phyloP scores from a whole-genome alignment of 176 grass and related monocot species.

The Triticum turgidum region DNA sequence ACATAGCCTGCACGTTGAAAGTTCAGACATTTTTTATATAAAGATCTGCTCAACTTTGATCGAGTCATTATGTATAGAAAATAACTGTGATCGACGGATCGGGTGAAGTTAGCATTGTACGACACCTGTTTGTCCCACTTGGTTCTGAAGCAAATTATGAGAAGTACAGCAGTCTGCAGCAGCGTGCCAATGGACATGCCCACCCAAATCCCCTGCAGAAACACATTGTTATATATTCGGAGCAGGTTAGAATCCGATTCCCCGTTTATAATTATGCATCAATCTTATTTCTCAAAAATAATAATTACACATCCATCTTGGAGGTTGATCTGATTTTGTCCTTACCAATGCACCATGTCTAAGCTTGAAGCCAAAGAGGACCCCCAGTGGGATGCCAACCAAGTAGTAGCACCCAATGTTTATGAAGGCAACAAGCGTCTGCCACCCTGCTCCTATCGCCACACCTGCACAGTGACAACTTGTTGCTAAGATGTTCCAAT shows the following conservation, averaged over 20 bases:
- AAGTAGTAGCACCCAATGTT: constrained; percentile 89
- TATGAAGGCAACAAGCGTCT: constrained; percentile 67
- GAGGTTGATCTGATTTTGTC: neutral
- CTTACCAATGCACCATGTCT: constrained; percentile 51
- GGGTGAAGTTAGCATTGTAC: neutral
- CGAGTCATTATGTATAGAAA: too few species aligned
- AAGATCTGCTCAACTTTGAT: neutral
- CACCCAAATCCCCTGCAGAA: constrained; percentile 87
- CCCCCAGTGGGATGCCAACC: constrained; percentile 71
- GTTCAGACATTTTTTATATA: neutral
- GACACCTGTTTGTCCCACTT: constrained; percentile 92
- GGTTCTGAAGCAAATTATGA: constrained; percentile 68
- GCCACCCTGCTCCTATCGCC: constrained; percentile 94
- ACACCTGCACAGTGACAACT: constrained; percentile 52
- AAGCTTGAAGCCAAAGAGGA: constrained; percentile 79
- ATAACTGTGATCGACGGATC: neutral
- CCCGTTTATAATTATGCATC: neutral
- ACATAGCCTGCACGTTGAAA: constrained; percentile 43
- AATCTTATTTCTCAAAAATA: too few species aligned
- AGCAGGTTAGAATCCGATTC: neutral
- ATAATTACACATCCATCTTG: neutral
- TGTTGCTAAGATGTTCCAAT: neutral
- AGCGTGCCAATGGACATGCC: constrained; percentile 86
- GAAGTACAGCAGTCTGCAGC: constrained; percentile 66
- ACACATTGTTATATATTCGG: neutral